Base-by-base conservation (phyloP, 768 basidiomycete genomes). In the Pleurotus ostreatus region DNA sequence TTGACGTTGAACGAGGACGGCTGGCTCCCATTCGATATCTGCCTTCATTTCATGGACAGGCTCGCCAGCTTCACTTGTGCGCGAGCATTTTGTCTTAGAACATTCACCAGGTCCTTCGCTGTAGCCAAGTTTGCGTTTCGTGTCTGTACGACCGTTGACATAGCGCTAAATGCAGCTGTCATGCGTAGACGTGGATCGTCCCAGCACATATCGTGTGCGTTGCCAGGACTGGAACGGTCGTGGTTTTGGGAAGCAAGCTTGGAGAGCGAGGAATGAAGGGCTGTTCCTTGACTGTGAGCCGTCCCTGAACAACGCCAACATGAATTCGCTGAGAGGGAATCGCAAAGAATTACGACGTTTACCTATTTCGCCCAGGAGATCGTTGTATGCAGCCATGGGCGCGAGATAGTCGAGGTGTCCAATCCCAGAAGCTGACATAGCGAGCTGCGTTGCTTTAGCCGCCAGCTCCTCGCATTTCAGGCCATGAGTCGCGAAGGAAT, bases 101-200 rank as follows among this genome's bases (percentile, higher is more conserved):
- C 74, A 55, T 79, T 76, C 22, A 82, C 67, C 16, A 83, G 68
- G 23, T 79, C 76, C 49, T 75, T 76, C 0, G 80, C 80, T 72
- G 79, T 71, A 12, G 68, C 59, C 16, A 83, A 59, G 58, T 82
- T 82, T 9, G 71, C 72, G 5, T 70, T 71, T 2, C 81, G 75
- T 1, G 78, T 78, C 9, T 71, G 69, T 3, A 83, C 64, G 20
- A 82, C 71, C 16, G 81, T 77, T 12, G 81, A 62, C 57, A 78
- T 79, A 0, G 80, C 77, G 3, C 68, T 56, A 58, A 82, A 78
- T 23, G 81, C 64, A 20, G 69, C 67, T 5, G 70, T 57, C 34
- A 81, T 71, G 61, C 78, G 76, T 2, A 71, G 61, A 8, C 71
- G 75, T 9, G 77, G 58, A 18, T 62, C 52, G 18, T 59, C 58